Conservation (phyloP, 2,329 filamentous ascomycete species). For the Cadophora gregata region DNA sequence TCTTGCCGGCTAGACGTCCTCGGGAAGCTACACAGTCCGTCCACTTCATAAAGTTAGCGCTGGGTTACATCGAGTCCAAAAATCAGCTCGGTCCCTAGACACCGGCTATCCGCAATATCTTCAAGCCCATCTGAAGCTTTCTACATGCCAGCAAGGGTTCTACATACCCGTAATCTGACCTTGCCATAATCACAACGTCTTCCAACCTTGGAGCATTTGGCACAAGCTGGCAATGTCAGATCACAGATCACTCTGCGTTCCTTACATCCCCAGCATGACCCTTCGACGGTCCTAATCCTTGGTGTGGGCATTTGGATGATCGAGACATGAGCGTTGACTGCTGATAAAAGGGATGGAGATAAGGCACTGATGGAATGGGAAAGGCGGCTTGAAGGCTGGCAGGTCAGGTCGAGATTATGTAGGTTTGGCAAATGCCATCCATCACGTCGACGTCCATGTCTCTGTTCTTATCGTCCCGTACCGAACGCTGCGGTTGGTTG, state of each 20-base stretch:
- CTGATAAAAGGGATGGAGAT: neutral
- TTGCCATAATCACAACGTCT: slow-evolving; percentile 47
- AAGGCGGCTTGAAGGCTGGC: neutral
- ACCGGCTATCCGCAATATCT: neutral
- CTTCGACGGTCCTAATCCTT: slow-evolving; percentile 44
- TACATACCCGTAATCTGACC: slow-evolving; percentile 44
- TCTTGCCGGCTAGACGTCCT: slow-evolving; percentile 43
- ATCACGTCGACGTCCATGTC: neutral
- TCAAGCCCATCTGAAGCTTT: neutral
- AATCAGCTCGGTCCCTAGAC: neutral
- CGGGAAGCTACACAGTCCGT: slow-evolving; percentile 47
- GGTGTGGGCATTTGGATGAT: slow-evolving; percentile 34
- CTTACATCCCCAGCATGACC: slow-evolving; percentile 54
- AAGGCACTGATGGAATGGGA: neutral
- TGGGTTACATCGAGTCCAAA: too few species aligned
- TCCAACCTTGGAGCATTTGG: slow-evolving; percentile 45
- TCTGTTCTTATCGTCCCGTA: neutral
- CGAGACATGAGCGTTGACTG: slow-evolving; percentile 26
- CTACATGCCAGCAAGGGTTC: neutral
- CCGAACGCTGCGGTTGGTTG: neutral
- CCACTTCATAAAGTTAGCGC: slow-evolving; percentile 42
- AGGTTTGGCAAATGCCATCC: slow-evolving; percentile 9
- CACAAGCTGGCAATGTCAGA: slow-evolving; percentile 47
- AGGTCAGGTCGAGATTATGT: slow-evolving; percentile 9
- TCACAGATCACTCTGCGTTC: slow-evolving; percentile 53